Base-by-base conservation (phyloP, 2,329 filamentous ascomycete genomes). In the Camptophora hylomeconis region DNA sequence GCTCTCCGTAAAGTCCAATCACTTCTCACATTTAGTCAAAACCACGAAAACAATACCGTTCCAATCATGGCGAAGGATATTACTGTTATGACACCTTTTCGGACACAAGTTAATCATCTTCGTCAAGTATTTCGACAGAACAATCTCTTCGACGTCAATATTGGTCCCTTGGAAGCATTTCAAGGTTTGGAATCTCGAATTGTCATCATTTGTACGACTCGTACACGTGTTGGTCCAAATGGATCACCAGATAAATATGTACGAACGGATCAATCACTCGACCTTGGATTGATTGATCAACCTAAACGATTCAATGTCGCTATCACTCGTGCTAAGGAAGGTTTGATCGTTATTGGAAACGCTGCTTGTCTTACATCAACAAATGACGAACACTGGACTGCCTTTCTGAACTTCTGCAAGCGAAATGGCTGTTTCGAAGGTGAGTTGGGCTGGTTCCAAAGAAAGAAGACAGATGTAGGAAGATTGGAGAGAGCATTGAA, bases 121-220 rank as follows among this genome's bases (percentile, higher is more conserved):
- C 53, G 59, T 19, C 32, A 44, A 3, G 20, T 45, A 6, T 53
- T 60, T 9, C 49, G 59, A 6, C 39, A 37, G 27, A 41, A 30
- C 14, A 26, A 44, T 5, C 37, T 58, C 6, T 49, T 50, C 40
- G 44, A 49, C 15, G 48, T 62, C 5, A 61, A 61, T 28, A 57
- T 62, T 23, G 59, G 59, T 2, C 59, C 59, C 2, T 41, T 60
- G 18, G 59, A 61, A 33, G 58, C 57, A 12, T 62, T 61, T 27
- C 59, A 62, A 35, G 59, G 59, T 1, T 45, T 61, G 5, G 59
- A 63, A 38, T 53, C 49, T 23, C 46, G 55, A 7, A 51, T 60
- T 17, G 52, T 62, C 9, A 56, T 62, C 25, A 40, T 63, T 5
- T 61, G 57, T 35, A 62, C 57, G 2, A 62, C 58, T 21, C 40